phyloP scores from a whole-genome alignment of 2,329 filamentous ascomycete species.

The Cordyceps javanica region DNA sequence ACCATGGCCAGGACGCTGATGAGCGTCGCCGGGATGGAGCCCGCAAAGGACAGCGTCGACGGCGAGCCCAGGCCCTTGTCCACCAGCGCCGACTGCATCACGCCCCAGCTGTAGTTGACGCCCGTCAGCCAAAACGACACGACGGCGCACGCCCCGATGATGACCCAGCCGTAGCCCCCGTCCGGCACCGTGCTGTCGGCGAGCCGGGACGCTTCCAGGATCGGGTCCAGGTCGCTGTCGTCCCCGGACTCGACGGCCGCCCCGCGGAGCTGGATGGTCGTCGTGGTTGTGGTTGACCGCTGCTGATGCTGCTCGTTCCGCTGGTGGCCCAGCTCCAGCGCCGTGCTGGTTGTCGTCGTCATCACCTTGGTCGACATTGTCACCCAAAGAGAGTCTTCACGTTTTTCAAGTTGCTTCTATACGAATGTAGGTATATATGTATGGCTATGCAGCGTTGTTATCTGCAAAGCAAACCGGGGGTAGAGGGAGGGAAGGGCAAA shows the following conservation, averaged over 20 bases:
- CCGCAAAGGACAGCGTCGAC: constrained; percentile 11
- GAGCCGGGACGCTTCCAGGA: constrained; percentile 7
- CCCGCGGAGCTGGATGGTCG: constrained; percentile 5
- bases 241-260: not conserved
- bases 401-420: too few species aligned
- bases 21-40: constrained; percentile 11
- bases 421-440: not conserved
- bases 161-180: constrained; percentile 13
- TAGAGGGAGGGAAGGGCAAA: too few species aligned
- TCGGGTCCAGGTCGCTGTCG: not conserved
- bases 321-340: not conserved
- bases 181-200: constrained; percentile 12
- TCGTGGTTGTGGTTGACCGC: not conserved
- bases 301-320: not conserved
- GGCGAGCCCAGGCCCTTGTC: not conserved
- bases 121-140: constrained; percentile 12
- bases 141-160: constrained; percentile 12
- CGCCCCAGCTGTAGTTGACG: constrained; percentile 13
- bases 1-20: constrained; percentile 8
- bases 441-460: not conserved
- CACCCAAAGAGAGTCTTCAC: not conserved
- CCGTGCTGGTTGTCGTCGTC: constrained; percentile 4
- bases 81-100: constrained; percentile 11
- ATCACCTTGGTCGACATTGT: not conserved
- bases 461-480: not conserved